Evolutionary conservation across 192 early-diverging fungal species (phyloP), one percentile per base, ranked within the genome.

Genomic region (Gaertneriomyces sp.): DNA sequence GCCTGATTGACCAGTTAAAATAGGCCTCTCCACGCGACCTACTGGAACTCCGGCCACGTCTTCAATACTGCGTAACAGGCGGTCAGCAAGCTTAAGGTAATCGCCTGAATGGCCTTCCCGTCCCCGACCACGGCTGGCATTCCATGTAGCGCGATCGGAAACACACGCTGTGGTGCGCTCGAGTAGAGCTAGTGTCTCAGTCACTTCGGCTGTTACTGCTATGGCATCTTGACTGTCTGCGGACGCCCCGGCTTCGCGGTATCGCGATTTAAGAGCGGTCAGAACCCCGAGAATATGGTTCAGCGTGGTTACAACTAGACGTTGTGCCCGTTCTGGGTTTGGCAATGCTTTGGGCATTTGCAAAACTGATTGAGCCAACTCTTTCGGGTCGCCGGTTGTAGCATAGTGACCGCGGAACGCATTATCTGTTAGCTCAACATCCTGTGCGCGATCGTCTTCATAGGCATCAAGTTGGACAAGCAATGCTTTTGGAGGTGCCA

Each of bases 391-490:
- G 11, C 72, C 61, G 16, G 74, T 12, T 0, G 12, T 40, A 16
- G 69, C 72, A 50, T 73, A 70, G 33, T 47, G 20, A 20, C 65
- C 61, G 14, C 55, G 39, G 58, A 59, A 74, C 0, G 41, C 60
- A 7, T 14, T 60, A 47, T 80, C 78, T 20, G 71, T 60, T 42
- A 70, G 47, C 14, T 65, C 72, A 4, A 68, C 20, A 54, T 80
- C 78, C n/a, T 65, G 69, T 5, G 46, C 47, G 7, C 66, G 40
- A 43, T 69, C 74, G 4, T 74, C 75, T 42, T 72, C 72, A 64
- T 70, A 80, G 16, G 69, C 58, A 11, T 74, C 58, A 4, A 77
- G 38, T 33, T 58, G 55, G 42, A 72, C 67, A 7, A 53, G 11
- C 10, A 80, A 42, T 2, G 66, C 68, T 2, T 64, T 61, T 11